phyloP scores from a whole-genome alignment of 305 asterid species.

The Plantago coronopus region DNA sequence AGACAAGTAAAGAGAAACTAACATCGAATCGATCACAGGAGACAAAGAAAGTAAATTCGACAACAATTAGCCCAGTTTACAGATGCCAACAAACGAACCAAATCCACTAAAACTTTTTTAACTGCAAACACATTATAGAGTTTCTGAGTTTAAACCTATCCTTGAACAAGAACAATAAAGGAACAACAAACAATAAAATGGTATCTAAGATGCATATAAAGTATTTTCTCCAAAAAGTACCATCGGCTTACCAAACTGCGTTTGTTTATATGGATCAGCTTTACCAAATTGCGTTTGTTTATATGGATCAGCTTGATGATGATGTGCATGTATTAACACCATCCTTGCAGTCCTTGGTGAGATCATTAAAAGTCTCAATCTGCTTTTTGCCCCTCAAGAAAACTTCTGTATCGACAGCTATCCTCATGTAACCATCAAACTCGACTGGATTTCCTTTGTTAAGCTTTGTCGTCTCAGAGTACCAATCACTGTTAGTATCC shows the following conservation, averaged over 20 bases:
- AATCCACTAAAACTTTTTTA: constrained; percentile 11
- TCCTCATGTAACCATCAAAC: constrained; percentile 81
- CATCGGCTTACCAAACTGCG: constrained; percentile 2
- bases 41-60: neutral
- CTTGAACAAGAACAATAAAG: neutral
- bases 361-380: constrained; percentile 82
- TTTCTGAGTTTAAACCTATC: constrained; percentile 16
- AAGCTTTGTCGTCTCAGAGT: constrained; percentile 51
- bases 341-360: constrained; percentile 74
- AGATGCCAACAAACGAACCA: constrained; percentile 22
- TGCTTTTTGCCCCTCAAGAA: constrained; percentile 67
- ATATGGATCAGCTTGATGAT: neutral
- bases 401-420: constrained; percentile 66
- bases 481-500: constrained; percentile 68
- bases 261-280: neutral
- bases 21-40: too few species aligned
- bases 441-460: constrained; percentile 61
- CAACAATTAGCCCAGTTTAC: constrained; percentile 11
- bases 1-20: too few species aligned
- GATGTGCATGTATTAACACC: constrained; percentile 60
- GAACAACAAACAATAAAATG: neutral
- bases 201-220: neutral
- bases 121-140: constrained; percentile 7
- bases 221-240: neutral
- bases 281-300: neutral